Evolutionary conservation across 2,329 filamentous ascomycete species (phyloP), one percentile per base, ranked within the genome.

Genomic region (Trichoderma sp.): DNA sequence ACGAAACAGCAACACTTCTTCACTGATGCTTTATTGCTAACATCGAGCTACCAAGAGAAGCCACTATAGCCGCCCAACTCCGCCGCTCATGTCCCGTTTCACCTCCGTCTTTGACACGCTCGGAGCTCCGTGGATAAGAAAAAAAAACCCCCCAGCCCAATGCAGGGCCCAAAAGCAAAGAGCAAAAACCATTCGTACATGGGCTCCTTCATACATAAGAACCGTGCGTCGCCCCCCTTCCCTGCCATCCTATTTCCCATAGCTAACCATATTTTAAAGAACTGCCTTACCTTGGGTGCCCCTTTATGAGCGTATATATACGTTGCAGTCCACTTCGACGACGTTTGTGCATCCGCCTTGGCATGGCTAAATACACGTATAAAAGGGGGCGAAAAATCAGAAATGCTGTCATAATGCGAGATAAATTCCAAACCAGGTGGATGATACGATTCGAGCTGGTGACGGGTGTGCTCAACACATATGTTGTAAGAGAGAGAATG

Each of bases 61-160:
- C 71, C 75, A 78, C 65, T 64, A 75, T 73, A 74, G 75, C 75
- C 74, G 74, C 73, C 73, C 74, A 81, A 81, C 80, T 81, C 80
- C 80, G 74, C 78, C 78, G 79, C 80, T 80, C 76, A 63, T 63
- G 72, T 71, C 61, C 75, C 75, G 73, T 76, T 71, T 76, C 76
- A 74, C 75, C 74, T 47, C 36, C 28, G 14, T 61, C 56, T 65
- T 60, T 34, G 62, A 69, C 71, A 62, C 66, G 66, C 66, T 69
- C 14, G 57, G 36, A 69, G 66, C 57, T 62, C 66, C 36, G 28
- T 51, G 34, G 39, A 24, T n/a, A 51, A 15, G n/a, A n/a, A 60
- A 61, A 69, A 43, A 62, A 56, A 18, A 15, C 39, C 32, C 14
- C n/a, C n/a, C n/a, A n/a, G 15, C 66, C 66, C 56, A 60, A 53